phyloP scores from a whole-genome alignment of 495 filamentous ascomycete genomes.

The Xylaria venustula region DNA sequence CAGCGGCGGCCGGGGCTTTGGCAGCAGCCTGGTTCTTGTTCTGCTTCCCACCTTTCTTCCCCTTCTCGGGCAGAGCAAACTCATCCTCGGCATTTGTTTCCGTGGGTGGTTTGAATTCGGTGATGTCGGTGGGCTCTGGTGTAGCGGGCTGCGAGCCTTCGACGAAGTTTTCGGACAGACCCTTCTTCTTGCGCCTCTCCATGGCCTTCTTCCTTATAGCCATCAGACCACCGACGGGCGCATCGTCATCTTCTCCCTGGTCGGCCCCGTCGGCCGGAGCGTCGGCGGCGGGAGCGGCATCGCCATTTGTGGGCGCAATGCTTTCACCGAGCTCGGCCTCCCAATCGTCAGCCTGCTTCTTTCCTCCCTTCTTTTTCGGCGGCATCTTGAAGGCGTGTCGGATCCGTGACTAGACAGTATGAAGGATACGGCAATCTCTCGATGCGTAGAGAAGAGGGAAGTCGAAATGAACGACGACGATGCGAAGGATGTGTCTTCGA shows the following conservation, averaged over 20 bases:
- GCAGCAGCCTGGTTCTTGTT: slow-evolving; percentile 73
- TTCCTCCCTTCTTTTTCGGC: slow-evolving; percentile 92
- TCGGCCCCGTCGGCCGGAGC: slow-evolving; percentile 36
- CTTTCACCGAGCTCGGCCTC: slow-evolving; percentile 90
- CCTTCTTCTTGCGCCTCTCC: slow-evolving; percentile 92
- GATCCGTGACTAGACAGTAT: neutral
- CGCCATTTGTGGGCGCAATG: slow-evolving; percentile 50
- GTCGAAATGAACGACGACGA: neutral
- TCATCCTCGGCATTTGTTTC: slow-evolving; percentile 87
- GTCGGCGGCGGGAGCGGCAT: slow-evolving; percentile 27
- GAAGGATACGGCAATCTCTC: neutral
- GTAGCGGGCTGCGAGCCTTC: slow-evolving; percentile 58
- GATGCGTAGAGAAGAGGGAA: too few species aligned
- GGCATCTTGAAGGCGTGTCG: slow-evolving; percentile 56
- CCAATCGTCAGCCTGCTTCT: slow-evolving; percentile 89
- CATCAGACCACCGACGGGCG: slow-evolving; percentile 69
- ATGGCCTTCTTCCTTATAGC: slow-evolving; percentile 84
- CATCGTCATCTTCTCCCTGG: slow-evolving; percentile 44
- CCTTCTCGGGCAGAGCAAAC: slow-evolving; percentile 84
- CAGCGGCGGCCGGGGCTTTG: slow-evolving; percentile 39
- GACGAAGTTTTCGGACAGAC: slow-evolving; percentile 70
- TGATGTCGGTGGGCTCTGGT: slow-evolving; percentile 41
- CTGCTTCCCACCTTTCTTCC: slow-evolving; percentile 85
- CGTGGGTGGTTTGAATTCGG: slow-evolving; percentile 70
- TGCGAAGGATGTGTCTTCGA: neutral